phyloP scores from a whole-genome alignment of 2,329 filamentous ascomycete species.

The Colletotrichum horii region DNA sequence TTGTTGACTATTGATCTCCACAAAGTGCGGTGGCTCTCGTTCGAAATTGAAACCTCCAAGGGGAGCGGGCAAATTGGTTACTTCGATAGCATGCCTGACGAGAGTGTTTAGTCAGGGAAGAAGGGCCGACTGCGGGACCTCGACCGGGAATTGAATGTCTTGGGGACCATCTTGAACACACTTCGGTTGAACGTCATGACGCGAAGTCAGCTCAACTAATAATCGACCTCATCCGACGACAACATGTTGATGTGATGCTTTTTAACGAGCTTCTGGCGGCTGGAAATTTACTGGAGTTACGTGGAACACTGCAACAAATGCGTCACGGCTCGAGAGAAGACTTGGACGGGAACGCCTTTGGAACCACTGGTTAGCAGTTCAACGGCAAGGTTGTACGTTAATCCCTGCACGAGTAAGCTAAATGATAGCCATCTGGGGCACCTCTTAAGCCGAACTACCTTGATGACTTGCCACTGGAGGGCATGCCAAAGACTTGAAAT shows the following conservation, averaged over 20 bases:
- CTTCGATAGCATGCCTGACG: neutral
- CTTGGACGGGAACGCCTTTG: neutral
- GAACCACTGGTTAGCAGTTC: neutral
- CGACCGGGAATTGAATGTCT: neutral
- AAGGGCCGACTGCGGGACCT: neutral
- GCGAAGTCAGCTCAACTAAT: too few species aligned
- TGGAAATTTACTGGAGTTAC: neutral
- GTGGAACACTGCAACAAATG: neutral
- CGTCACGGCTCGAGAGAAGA: neutral
- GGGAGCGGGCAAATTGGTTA: neutral
- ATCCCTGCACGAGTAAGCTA: neutral
- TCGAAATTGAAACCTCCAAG: neutral
- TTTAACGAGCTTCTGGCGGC: neutral
- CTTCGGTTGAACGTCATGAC: neutral
- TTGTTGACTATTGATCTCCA: neutral
- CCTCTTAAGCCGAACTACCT: neutral
- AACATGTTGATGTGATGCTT: too few species aligned
- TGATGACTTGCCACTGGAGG: neutral
- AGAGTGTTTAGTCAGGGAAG: neutral
- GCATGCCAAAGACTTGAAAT: neutral
- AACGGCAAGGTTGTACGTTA: neutral
- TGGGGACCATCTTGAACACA: neutral
- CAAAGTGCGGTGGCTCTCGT: neutral
- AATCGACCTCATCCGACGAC: too few species aligned
- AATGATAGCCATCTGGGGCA: neutral